Evolutionary conservation across 192 early-diverging fungal species (phyloP).

Genomic region (Allomyces macrogynus): DNA sequence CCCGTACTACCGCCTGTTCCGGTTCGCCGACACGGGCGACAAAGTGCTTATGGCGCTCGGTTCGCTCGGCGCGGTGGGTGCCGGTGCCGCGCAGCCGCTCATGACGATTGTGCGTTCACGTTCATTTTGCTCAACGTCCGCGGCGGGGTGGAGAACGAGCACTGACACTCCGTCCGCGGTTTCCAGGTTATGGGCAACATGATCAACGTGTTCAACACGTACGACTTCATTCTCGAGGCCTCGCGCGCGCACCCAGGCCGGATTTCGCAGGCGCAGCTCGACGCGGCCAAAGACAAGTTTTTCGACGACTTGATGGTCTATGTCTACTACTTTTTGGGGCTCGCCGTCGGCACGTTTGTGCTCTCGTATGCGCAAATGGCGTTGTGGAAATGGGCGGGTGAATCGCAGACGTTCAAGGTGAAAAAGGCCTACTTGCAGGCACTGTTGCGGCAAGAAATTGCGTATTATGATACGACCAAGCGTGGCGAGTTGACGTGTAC

Average conservation of each 20-base stretch:
- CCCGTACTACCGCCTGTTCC: conserved; percentile 38
- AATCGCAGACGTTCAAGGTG: neutral
- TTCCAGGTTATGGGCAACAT: neutral
- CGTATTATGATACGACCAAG: neutral
- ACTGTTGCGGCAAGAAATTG: neutral
- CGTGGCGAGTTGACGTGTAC: neutral
- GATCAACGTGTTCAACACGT: neutral
- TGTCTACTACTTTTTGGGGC: neutral
- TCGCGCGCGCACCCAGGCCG: neutral
- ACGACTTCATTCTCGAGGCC: neutral
- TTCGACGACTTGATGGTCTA: neutral
- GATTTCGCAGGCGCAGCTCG: neutral
- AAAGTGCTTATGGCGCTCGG: conserved; percentile 26
- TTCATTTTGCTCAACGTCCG: neutral
- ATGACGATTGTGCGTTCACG: conserved; percentile 15
- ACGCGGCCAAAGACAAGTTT: neutral
- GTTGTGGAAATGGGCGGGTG: neutral
- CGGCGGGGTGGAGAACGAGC: neutral
- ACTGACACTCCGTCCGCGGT: neutral
- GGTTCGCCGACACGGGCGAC: conserved; percentile 42
- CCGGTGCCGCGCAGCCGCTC: conserved; percentile 21
- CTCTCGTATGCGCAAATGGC: neutral
- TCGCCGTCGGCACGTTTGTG: neutral
- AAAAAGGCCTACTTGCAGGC: neutral
- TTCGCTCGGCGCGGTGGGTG: conserved; percentile 12